phyloP scores from a whole-genome alignment of 352 stramenopile genomes.

The Halophytophthora batemanensis region DNA sequence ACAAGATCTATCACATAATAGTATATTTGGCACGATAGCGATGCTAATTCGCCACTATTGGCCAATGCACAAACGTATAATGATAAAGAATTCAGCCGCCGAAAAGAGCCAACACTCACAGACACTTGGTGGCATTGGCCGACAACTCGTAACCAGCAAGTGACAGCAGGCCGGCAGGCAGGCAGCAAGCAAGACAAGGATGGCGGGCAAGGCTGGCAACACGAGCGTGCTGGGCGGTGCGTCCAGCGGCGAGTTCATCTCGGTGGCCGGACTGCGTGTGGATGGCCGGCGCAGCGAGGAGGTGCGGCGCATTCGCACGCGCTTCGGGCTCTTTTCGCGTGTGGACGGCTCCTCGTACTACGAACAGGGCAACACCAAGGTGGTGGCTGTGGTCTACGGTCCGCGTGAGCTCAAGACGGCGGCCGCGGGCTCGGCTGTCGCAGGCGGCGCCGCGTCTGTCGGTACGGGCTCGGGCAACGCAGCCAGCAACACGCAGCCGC shows the following conservation, averaged over 20 bases:
- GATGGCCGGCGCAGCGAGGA: constrained; percentile 84
- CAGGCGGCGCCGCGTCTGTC: constrained; percentile 35
- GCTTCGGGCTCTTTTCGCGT: constrained; percentile 81
- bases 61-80: too few species aligned
- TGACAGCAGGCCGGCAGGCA: too few species aligned
- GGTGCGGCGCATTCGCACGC: constrained; percentile 76
- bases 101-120: too few species aligned
- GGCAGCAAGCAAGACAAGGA: constrained; percentile 11
- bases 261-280: constrained; percentile 75
- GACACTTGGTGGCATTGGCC: too few species aligned
- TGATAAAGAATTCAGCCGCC: too few species aligned
- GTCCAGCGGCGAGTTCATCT: constrained; percentile 76
- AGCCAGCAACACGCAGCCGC: constrained; percentile 64
- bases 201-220: constrained; percentile 62
- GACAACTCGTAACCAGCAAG: too few species aligned
- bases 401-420: constrained; percentile 72
- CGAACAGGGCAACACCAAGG: constrained; percentile 89
- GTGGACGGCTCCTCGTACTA: constrained; percentile 87
- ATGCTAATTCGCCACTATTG: too few species aligned
- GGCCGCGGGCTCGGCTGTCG: constrained; percentile 22
- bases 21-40: too few species aligned
- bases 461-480: constrained; percentile 61
- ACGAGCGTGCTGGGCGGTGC: constrained; percentile 51
- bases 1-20: too few species aligned
- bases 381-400: constrained; percentile 86